Base-by-base conservation (phyloP, 2,329 filamentous ascomycete species). In the Neonectria hederae region DNA sequence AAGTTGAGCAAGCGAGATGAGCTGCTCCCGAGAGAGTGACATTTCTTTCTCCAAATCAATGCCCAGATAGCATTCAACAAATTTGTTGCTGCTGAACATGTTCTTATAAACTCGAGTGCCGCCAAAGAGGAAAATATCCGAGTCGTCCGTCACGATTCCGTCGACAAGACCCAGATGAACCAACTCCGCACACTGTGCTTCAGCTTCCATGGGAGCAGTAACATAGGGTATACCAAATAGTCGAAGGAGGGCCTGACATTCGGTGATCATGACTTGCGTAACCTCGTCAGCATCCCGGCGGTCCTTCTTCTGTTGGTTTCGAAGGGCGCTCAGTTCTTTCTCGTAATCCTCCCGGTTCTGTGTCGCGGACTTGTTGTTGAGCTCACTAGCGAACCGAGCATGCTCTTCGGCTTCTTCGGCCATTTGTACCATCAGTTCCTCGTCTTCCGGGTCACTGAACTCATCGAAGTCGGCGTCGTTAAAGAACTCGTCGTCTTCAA, bases 31-130 rank as follows among this genome's bases (percentile, higher is more conserved):
- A 3, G 92, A 91, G 0, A 99, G 87, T 0, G 92, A 93, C 66
- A 97, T 90, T 72, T 99, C 97, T 71, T 92, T 92, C 73, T 97
- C 93, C 0, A 99, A 83, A 74, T 99, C 96, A 0, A 83, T 84
- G 2, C 89, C 82, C 10, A 99, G 86, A 76, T 98, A 99, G 80
- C 96, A 98, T 80, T 99, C 96, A 45, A 99, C 96, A 72, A 93
- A 97, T 77, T 99, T 99, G 78, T 96, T 96, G 72, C 93, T 91
- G 79, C 97, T 99, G 84, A 99, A 99, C 94, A 99, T 97, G 82
- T 99, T 99, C 79, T 99, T 99, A 84, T 99, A 99, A 22, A 99
- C 92, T 19, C 95, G 87, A 0, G 94, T 99, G 40, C 96, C 97
- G 19, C 96, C 97, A 77, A 99, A 99, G 1, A 99, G 86, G 75